These are phyloP conservation scores for Helianthus tuberosus DNA, from an alignment of 129 eudicot genomes.

Conservation along the genomic window DNA sequence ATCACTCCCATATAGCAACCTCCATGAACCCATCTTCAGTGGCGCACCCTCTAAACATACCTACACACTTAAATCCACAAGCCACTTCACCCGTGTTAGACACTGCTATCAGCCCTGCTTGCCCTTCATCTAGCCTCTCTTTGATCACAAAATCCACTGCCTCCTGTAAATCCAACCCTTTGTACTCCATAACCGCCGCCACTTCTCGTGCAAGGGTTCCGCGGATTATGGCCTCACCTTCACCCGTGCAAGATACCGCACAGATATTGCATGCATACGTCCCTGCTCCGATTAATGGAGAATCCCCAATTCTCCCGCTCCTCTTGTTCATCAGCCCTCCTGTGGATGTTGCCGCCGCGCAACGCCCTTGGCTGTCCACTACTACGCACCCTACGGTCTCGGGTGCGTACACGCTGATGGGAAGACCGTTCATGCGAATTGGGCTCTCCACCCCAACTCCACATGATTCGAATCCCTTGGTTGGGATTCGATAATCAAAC, in stretches of 20 bases:
- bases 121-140: slow-evolving; percentile 76
- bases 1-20: slow-evolving; percentile 84
- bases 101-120: slow-evolving; percentile 91
- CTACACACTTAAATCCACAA: slow-evolving; percentile 72
- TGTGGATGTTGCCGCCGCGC: slow-evolving; percentile 96
- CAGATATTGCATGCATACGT: slow-evolving; percentile 79
- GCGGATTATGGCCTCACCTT: slow-evolving; percentile 92
- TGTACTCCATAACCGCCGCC: slow-evolving; percentile 97
- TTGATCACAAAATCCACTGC: slow-evolving; percentile 88
- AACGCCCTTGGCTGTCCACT: slow-evolving; percentile 81
- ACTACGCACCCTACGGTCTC: slow-evolving; percentile 98
- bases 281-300: slow-evolving; percentile 84
- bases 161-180: slow-evolving; percentile 71
- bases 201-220: slow-evolving; percentile 90
- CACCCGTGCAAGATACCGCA: slow-evolving; percentile 94
- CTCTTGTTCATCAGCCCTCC: slow-evolving; percentile 94
- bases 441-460: slow-evolving; percentile 58
- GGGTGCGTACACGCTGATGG: slow-evolving; percentile 73
- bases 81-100: slow-evolving; percentile 83
- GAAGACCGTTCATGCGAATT: slow-evolving; percentile 77
- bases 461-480: slow-evolving; percentile 51
- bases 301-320: slow-evolving; percentile 84
- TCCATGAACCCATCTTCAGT: slow-evolving; percentile 91
- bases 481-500: slow-evolving; percentile 87
- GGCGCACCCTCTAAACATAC: slow-evolving; percentile 94